These are phyloP conservation scores for Penicillium sp. DNA, from an alignment of 2,329 filamentous ascomycete species.

Conservation along the genomic window DNA sequence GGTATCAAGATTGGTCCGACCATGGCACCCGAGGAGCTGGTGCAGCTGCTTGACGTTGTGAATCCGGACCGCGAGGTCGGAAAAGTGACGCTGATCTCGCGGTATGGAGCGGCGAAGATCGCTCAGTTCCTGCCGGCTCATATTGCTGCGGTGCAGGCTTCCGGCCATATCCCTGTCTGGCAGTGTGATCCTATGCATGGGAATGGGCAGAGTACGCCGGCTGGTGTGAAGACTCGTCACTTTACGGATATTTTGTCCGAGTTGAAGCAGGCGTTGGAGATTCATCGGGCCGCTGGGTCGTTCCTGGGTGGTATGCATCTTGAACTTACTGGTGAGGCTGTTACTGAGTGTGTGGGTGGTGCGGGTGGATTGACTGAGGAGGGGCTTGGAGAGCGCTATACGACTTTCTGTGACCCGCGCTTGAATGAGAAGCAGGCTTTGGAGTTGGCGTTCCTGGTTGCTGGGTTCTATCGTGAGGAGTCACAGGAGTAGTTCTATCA, in stretches of 20 bases:
- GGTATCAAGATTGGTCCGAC: conserved; percentile 93
- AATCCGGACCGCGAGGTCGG: conserved; percentile 79
- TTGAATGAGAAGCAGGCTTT: conserved; percentile 97
- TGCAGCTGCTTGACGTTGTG: conserved; percentile 74
- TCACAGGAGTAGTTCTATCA: conserved; percentile 19
- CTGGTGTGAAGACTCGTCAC: conserved; percentile 84
- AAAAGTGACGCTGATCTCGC: conserved; percentile 93
- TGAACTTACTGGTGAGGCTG: conserved; percentile 90
- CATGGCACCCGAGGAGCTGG: conserved; percentile 71
- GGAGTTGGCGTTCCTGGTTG: conserved; percentile 89
- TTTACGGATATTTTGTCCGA: conserved; percentile 89
- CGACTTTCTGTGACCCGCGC: conserved; percentile 90
- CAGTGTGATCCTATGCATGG: conserved; percentile 99
- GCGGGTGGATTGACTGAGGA: conserved; percentile 83
- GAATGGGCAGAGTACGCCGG: conserved; percentile 62
- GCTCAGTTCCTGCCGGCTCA: conserved; percentile 71
- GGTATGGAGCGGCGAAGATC: conserved; percentile 81
- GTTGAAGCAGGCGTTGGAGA: conserved; percentile 73
- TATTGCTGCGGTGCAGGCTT: conserved; percentile 81
- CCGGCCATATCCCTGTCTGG: conserved; percentile 78
- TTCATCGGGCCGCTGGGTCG: conserved; percentile 78
- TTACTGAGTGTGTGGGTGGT: conserved; percentile 92
- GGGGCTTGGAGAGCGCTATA: conserved; percentile 86
- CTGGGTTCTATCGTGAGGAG: conserved; percentile 66
- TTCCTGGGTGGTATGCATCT: conserved; percentile 93